Percentiles rank a stretch among this genome's conserved stretches.
Evolutionary conservation across 768 basidiomycete species (phyloP).

Genomic region (Rhizopogon vinicolor): DNA sequence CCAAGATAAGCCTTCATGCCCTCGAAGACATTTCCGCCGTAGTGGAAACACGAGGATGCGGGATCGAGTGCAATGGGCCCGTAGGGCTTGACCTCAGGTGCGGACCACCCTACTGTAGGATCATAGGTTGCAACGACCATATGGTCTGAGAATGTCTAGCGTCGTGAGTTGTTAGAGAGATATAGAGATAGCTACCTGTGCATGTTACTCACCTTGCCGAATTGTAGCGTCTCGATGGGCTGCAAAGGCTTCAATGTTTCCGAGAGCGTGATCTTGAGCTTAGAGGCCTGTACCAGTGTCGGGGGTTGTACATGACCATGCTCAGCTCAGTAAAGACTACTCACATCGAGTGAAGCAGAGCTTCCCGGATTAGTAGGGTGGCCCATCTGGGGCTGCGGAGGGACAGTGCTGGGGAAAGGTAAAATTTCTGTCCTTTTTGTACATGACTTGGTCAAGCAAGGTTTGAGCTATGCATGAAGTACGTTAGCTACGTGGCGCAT

Average conservation of each 20-base stretch:
- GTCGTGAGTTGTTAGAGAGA: not conserved
- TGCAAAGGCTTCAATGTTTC: conserved; percentile 48
- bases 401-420: not conserved
- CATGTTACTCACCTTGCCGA: conserved; percentile 46
- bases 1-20: conserved; percentile 75
- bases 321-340: not conserved
- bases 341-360: conserved; percentile 13
- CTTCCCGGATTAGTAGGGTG: not conserved
- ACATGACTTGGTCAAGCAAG: no score
- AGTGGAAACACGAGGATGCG: conserved; percentile 51
- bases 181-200: not conserved
- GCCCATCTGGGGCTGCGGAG: not conserved
- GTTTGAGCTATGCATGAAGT: no score
- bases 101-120: conserved; percentile 60
- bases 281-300: conserved; percentile 41
- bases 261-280: conserved; percentile 43
- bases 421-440: no score
- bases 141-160: conserved; percentile 66
- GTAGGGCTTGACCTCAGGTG: conserved; percentile 72
- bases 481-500: no score
- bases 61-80: conserved; percentile 58
- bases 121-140: conserved; percentile 70
- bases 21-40: conserved; percentile 56
- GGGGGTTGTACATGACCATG: not conserved
- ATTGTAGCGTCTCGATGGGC: conserved; percentile 40